Base-by-base conservation (phyloP, 2,329 filamentous ascomycete species). In the Cercospora citrullina region DNA sequence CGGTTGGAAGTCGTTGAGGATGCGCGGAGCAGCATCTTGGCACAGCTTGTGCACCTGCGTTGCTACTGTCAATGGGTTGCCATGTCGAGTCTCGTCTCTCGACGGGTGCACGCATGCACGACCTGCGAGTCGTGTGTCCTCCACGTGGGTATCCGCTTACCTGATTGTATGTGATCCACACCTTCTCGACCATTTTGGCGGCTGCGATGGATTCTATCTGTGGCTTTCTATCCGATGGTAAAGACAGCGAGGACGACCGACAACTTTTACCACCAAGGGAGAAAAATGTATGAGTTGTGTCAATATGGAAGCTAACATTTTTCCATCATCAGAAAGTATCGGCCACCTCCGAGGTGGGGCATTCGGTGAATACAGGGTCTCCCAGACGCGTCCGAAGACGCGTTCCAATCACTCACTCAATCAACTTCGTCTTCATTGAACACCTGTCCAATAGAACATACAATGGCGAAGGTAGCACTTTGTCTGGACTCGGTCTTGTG, bases 41-140 rank as follows among this genome's bases (percentile, higher is more conserved):
- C 95, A 99, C 79, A 98, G 88, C 83, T 97, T 96, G 88, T 99
- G 95, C 78, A 99, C 91, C 94, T 64, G n/a, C 18, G 16, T 59
- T 16, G 14, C 16, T 33, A 5, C 16, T 23, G 55, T 59, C 55
- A 59, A 31, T 16, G 16, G 14, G 28, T 45, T 33, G 33, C 57
- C 31, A 51, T 30, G 14, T 16, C 21, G 18, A 28, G 21, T 21
- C 26, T 14, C 21, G 23, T 51, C 23, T 36, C 5, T 59, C 48
- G n/a, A 42, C 28, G 45, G 16, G 14, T 51, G 48, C 26, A 36
- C 39, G 58, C 31, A 63, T 33, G 33, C 28, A 42, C 42, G 33
- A 23, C 12, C 12, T 9, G 21, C 42, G 21, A 31, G 53, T 39
- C 31, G 55, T 66, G 64, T 61, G 42, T 8, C 18, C 16, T 14